Base-by-base conservation (phyloP, 2,329 filamentous ascomycete species). In the Leptosphaerulina australis region DNA sequence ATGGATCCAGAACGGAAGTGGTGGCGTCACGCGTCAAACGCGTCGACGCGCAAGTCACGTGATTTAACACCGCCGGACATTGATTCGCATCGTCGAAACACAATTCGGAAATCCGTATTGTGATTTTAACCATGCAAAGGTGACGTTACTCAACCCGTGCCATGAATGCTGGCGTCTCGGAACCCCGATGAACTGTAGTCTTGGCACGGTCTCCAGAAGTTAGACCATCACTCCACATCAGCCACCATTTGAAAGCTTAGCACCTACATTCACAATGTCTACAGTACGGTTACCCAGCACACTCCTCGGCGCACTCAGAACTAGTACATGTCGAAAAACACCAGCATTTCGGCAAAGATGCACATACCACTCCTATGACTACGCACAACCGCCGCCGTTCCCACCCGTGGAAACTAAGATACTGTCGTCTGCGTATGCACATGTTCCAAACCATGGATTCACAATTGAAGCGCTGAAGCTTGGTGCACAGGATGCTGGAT, bases 361-460 rank as follows among this genome's bases (percentile, higher is more conserved):
- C 34, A 33, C 47, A 8, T 74, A 72, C 45, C 71, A 73, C 44
- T 73, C 71, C 5, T 69, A 71, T 36, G 70, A 73, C 26, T 67
- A 71, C 44, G 60, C 54, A 6, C 62, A 67, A 44, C 77, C 83
- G 11, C 77, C 83, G 2, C 80, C 82, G 55, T 95, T 90, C 79
- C 84, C 81, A 67, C 73, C 79, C 55, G 80, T 82, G 70, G 91
- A 97, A 78, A 77, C 81, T 33, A 77, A 83, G 48, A 95, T 97
- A 69, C 88, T 99, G 56, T 81, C 87, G 35, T 85, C 91, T n/a
- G 88, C 92, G 14, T 84, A 94, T 63, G 70, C 76, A 22, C 88
- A 96, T 71, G 85, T 97, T 8, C 91, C 91, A 14, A 73, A 81
- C 40, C 83, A 91, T 70, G 94, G 94, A 69, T 99, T 97, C 80